Evolutionary conservation across 331 rosid genomes (phyloP).

Genomic region (Stylosanthes scabra): DNA sequence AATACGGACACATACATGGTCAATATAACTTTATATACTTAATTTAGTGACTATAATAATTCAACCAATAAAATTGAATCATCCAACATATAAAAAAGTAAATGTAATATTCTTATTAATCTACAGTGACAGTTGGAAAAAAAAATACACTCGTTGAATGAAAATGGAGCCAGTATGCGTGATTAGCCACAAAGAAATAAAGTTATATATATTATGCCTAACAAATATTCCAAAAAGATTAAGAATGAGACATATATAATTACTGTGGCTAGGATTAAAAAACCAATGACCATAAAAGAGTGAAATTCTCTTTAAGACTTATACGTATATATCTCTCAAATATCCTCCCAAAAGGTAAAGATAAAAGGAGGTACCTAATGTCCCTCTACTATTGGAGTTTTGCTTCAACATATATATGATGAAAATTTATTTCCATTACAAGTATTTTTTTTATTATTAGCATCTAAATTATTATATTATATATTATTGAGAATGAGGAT

Average conservation of each 20-base stretch:
- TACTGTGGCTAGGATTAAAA: neutral
- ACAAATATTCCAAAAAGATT: neutral
- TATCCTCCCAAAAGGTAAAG: neutral
- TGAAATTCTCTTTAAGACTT: neutral
- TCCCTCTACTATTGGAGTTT: neutral
- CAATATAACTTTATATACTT: neutral
- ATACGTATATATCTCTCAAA: neutral
- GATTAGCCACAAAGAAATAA: neutral
- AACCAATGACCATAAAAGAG: neutral
- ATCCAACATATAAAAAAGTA: neutral
- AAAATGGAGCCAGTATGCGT: neutral
- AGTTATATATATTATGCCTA: neutral
- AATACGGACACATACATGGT: neutral
- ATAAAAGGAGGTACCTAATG: neutral
- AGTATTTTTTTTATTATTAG: too few species aligned
- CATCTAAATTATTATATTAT: too few species aligned
- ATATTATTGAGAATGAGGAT: too few species aligned
- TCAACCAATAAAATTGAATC: neutral
- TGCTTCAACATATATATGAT: neutral
- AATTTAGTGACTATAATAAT: neutral
- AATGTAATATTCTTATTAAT: neutral
- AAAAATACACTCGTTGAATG: neutral
- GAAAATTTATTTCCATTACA: neutral
- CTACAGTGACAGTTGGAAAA: neutral
- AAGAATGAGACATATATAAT: neutral